Conservation (phyloP, 768 basidiomycete genomes). For the Mycena vulgaris region DNA sequence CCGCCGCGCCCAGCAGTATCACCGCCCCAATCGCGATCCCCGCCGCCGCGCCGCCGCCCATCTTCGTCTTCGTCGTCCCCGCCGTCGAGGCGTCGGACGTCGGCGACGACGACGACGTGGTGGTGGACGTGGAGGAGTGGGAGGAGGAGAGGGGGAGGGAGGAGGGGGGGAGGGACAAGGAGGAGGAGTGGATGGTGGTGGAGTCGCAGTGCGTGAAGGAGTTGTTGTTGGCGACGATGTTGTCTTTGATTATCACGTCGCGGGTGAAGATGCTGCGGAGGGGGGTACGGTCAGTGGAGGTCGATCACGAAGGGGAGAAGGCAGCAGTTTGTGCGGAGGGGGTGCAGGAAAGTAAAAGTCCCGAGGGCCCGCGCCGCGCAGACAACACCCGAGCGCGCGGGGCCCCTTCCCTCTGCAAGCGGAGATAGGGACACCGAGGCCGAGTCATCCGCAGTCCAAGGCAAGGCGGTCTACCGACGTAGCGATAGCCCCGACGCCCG, state of each 20-base stretch:
- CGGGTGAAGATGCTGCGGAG: constrained; percentile 31
- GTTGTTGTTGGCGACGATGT: constrained; percentile 36
- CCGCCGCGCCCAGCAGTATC: background rate
- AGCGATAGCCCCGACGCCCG: no score
- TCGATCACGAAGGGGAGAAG: background rate
- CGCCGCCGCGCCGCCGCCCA: constrained; percentile 30
- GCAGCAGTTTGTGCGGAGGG: no score
- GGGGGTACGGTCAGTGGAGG: background rate
- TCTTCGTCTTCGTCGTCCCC: background rate
- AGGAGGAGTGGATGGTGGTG: constrained; percentile 19
- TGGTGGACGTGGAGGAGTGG: constrained; percentile 52
- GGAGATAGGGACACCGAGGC: no score
- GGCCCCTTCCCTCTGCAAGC: no score
- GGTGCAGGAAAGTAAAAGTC: no score
- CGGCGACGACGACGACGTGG: background rate
- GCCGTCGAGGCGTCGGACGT: no score
- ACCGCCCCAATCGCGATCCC: constrained; percentile 37
- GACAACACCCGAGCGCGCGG: no score
- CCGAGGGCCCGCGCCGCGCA: no score
- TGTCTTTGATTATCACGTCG: constrained; percentile 37
- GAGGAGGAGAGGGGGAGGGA: background rate
- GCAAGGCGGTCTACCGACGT: no score
- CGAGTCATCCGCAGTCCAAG: no score
- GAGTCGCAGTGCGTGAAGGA: constrained; percentile 39
- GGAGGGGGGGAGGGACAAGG: background rate